These are phyloP conservation scores for Pontederia crassipes DNA, from an alignment of 176 grass and related monocot genomes.

Conservation along the genomic window DNA sequence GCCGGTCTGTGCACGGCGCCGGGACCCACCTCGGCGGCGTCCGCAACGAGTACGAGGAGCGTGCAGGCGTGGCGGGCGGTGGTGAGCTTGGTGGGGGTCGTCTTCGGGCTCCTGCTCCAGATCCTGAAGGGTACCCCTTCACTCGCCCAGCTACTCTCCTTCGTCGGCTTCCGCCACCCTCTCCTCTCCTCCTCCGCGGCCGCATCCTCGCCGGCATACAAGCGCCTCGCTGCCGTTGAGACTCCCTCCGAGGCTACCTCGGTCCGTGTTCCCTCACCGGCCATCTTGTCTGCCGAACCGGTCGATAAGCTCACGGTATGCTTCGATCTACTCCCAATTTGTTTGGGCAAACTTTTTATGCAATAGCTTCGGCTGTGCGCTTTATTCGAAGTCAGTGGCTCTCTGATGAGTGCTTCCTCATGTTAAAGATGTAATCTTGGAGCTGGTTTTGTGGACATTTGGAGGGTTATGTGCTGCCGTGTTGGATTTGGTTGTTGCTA, in stretches of 20 bases:
- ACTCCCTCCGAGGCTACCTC: not conserved
- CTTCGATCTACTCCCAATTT: not conserved
- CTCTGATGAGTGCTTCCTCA: no score
- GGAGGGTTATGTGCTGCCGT: no score
- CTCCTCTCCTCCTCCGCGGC: conserved; percentile 24
- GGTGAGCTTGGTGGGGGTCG: conserved; percentile 70
- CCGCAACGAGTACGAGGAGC: conserved; percentile 39
- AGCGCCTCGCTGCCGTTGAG: conserved; percentile 1
- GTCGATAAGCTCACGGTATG: conserved; percentile 27
- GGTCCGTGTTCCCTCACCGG: not conserved
- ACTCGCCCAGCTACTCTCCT: conserved; percentile 78
- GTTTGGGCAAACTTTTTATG: not conserved
- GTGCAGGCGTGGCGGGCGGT: conserved; percentile 71
- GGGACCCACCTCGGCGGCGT: conserved; percentile 51
- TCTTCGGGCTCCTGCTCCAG: conserved; percentile 72
- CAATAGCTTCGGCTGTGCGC: not conserved
- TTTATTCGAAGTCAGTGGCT: no score
- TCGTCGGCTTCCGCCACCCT: conserved; percentile 79
- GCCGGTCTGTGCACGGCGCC: no score
- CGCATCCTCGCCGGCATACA: conserved; percentile 1
- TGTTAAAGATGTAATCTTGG: no score
- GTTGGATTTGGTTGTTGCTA: no score
- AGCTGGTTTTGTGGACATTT: no score
- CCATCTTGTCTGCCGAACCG: not conserved
- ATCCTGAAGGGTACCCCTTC: conserved; percentile 80